These are phyloP conservation scores for Prunus mira DNA, from an alignment of 306 rosid genomes.

Conservation along the genomic window DNA sequence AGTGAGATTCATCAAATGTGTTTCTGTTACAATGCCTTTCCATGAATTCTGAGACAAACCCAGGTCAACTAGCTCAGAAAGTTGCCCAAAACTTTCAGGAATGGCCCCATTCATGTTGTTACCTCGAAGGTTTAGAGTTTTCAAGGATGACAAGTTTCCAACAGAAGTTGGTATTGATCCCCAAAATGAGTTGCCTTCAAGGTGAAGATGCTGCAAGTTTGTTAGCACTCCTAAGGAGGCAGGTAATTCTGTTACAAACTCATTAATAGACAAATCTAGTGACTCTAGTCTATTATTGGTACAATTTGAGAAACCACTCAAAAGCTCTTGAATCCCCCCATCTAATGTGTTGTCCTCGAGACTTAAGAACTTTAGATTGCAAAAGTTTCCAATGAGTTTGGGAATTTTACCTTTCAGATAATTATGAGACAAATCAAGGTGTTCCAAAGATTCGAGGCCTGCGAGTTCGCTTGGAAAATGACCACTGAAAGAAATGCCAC, in stretches of 20 bases:
- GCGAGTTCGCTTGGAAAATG: background rate
- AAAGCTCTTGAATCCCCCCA: background rate
- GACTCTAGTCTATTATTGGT: background rate
- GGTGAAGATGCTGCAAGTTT: background rate
- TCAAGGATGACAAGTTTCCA: slow-evolving; percentile 26
- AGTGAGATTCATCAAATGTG: background rate
- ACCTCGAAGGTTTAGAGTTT: accelerated
- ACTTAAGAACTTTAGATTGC: background rate
- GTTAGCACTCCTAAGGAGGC: slow-evolving; percentile 17
- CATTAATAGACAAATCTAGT: background rate
- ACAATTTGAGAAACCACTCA: slow-evolving; percentile 2
- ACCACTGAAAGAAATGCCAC: accelerated
- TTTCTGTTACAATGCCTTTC: background rate
- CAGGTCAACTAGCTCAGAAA: background rate
- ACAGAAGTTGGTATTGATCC: slow-evolving; percentile 28
- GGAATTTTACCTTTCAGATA: background rate
- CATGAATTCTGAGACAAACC: background rate
- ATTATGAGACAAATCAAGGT: background rate
- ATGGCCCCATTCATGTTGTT: background rate
- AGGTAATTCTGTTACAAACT: slow-evolving; percentile 9
- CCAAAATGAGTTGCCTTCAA: background rate
- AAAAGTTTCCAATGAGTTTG: background rate
- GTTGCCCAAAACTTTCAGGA: background rate
- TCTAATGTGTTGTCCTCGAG: background rate
- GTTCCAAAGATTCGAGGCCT: background rate